Evolutionary conservation across 2,329 filamentous ascomycete species (phyloP).

Genomic region (Apiospora phragmitis): DNA sequence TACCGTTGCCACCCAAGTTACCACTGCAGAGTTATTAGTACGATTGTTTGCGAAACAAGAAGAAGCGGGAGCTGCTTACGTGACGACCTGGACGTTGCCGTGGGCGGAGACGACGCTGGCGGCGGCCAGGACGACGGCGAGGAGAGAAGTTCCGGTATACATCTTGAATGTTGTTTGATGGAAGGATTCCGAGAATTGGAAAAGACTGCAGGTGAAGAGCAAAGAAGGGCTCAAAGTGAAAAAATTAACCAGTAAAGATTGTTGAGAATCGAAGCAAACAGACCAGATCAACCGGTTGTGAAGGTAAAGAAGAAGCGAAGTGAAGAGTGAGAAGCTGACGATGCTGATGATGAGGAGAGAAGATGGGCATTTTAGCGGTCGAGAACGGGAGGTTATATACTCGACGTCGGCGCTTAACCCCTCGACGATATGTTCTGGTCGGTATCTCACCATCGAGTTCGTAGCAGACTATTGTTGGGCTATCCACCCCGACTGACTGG

Average conservation of each 20-base stretch:
- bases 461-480: neutral
- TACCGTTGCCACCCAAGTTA: slow-evolving; percentile 20
- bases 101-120: slow-evolving; percentile 30
- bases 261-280: slow-evolving; percentile 15
- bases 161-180: neutral
- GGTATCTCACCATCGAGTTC: neutral
- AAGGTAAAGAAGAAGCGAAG: slow-evolving; percentile 4
- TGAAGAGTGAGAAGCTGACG: slow-evolving; percentile 12
- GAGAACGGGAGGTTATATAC: slow-evolving; percentile 11
- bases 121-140: slow-evolving; percentile 15
- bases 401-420: neutral
- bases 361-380: neutral
- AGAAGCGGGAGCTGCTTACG: neutral
- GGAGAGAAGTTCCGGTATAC: slow-evolving; percentile 13
- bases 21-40: slow-evolving; percentile 11
- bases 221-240: slow-evolving; percentile 9
- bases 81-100: slow-evolving; percentile 19
- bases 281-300: slow-evolving; percentile 17
- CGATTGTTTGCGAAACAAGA: neutral
- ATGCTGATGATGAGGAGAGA: slow-evolving; percentile 11
- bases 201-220: neutral
- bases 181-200: neutral
- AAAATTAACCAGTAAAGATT: slow-evolving; percentile 11
- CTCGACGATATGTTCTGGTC: neutral
- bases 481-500: neutral